These are phyloP conservation scores for Prinsepia uniflora DNA, from an alignment of 306 rosid species.

Conservation along the genomic window DNA sequence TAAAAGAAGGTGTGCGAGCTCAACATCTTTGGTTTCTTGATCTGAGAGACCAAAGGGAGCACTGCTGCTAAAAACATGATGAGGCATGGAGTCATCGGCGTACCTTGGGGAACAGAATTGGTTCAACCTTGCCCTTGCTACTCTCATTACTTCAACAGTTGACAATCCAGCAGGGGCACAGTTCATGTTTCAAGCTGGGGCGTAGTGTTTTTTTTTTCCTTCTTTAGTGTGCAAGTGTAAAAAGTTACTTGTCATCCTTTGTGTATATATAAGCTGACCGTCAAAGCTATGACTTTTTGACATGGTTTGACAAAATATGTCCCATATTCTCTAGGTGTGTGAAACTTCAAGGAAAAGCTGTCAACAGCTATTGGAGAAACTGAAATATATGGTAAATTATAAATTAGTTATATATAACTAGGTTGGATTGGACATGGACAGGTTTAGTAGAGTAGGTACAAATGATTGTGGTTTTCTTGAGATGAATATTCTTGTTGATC, in stretches of 20 bases:
- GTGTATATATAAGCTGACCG: slow-evolving; percentile 1
- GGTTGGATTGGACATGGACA: not conserved
- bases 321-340: not conserved
- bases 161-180: slow-evolving; percentile 26
- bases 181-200: not conserved
- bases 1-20: slow-evolving; percentile 51
- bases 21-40: slow-evolving; percentile 47
- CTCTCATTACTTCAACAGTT: slow-evolving; percentile 46
- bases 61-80: slow-evolving; percentile 33
- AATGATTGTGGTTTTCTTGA: not conserved
- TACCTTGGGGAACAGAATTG: slow-evolving; percentile 30
- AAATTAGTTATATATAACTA: not conserved
- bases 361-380: slow-evolving; percentile 10
- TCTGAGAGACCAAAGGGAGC: slow-evolving; percentile 37
- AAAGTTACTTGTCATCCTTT: not conserved
- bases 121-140: slow-evolving; percentile 53
- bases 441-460: not conserved
- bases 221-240: not conserved
- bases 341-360: not conserved
- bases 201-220: not conserved
- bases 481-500: slow-evolving; percentile 8
- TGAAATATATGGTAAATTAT: not conserved
- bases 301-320: slow-evolving; percentile 3
- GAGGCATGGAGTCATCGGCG: slow-evolving; percentile 11
- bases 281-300: slow-evolving; percentile 6